These are phyloP conservation scores for Ormosia semicastrata DNA, from an alignment of 306 rosid species.

Conservation along the genomic window DNA sequence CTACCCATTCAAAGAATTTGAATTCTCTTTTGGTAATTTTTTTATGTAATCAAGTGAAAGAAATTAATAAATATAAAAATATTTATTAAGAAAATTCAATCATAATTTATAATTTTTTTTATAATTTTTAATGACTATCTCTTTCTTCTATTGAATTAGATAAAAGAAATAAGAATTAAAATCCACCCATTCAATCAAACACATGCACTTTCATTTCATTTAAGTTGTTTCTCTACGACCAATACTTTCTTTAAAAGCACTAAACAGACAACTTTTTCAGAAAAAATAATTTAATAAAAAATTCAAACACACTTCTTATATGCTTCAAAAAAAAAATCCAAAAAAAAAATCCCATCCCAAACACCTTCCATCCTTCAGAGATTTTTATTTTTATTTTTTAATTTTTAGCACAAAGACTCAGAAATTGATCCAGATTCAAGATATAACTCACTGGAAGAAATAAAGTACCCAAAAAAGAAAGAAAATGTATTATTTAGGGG, in stretches of 20 bases:
- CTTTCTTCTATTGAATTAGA: too few relatives aligned
- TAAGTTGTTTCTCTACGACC: background rate
- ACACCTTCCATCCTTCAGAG: background rate
- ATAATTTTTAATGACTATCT: too few relatives aligned
- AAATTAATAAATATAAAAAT: too few relatives aligned
- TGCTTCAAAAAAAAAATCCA: background rate
- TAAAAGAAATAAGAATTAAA: too few relatives aligned
- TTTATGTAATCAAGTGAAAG: too few relatives aligned
- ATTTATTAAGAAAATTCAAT: too few relatives aligned
- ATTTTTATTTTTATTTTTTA: too few relatives aligned
- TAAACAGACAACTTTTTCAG: background rate
- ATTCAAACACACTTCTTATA: background rate
- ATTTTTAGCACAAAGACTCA: background rate
- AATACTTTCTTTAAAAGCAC: slow-evolving; percentile 1
- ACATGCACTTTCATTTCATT: background rate
- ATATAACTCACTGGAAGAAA: background rate
- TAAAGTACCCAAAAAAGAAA: background rate
- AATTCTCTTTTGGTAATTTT: too few relatives aligned
- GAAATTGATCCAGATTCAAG: background rate
- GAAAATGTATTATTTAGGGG: too few relatives aligned
- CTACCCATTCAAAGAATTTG: background rate
- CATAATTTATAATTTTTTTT: too few relatives aligned
- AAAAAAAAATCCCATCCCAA: background rate
- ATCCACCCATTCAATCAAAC: slow-evolving; percentile 1
- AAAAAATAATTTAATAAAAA: background rate